These are phyloP conservation scores for Aspergillus kassunensis DNA, from an alignment of 495 filamentous ascomycete species.

Conservation along the genomic window DNA sequence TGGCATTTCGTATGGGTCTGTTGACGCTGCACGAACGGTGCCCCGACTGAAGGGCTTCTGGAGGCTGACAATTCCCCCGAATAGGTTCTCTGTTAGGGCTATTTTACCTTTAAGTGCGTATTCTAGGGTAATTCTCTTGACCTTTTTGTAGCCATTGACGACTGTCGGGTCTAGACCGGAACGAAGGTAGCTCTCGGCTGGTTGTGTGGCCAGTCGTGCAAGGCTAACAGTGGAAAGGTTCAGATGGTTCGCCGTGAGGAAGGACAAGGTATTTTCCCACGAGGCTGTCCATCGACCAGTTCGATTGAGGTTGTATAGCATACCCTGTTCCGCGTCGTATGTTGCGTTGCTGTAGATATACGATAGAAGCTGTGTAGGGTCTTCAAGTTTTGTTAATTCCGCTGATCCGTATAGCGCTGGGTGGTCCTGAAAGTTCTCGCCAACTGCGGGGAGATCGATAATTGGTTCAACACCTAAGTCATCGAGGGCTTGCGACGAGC, in stretches of 20 bases:
- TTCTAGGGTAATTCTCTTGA: too few relatives aligned
- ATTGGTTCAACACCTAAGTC: slow-evolving; percentile 39
- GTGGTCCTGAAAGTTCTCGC: slow-evolving; percentile 56
- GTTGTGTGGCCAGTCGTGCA: neutral
- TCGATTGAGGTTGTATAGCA: neutral
- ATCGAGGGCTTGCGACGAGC: slow-evolving; percentile 34
- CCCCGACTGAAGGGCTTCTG: slow-evolving; percentile 1
- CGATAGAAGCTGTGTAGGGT: neutral
- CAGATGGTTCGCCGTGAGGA: neutral
- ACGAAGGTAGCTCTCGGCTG: neutral
- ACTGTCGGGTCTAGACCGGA: neutral
- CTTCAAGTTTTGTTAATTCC: neutral
- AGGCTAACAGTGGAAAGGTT: neutral
- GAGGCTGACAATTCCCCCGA: neutral
- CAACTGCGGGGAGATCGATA: slow-evolving; percentile 46
- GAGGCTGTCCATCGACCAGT: slow-evolving; percentile 1
- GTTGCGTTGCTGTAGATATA: neutral
- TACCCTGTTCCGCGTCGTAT: slow-evolving; percentile 3
- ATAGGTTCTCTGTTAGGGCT: neutral
- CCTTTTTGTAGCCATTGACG: neutral
- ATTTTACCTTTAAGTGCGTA: neutral
- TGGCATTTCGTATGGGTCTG: neutral
- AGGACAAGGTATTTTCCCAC: neutral
- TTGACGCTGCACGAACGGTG: neutral
- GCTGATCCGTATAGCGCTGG: slow-evolving; percentile 10